These are phyloP conservation scores for Chernovozyma sophiae-reginae DNA, from an alignment of 1,139 yeast genomes.

Conservation along the genomic window DNA sequence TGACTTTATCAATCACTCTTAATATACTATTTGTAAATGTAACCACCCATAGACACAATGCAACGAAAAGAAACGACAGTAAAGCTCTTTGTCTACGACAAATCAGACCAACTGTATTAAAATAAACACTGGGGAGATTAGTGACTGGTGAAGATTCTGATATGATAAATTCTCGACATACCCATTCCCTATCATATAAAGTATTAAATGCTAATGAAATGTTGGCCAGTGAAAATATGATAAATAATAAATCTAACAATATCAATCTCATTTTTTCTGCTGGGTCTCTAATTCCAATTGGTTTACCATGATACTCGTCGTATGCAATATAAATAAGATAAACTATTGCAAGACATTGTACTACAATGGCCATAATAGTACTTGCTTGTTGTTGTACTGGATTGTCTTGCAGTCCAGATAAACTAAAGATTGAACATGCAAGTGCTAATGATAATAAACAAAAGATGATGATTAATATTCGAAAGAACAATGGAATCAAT, in stretches of 20 bases:
- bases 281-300: constrained; percentile 83
- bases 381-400: constrained; percentile 76
- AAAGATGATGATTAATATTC: constrained; percentile 63
- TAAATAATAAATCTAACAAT: constrained; percentile 77
- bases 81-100: constrained; percentile 80
- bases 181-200: constrained; percentile 78
- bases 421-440: constrained; percentile 59
- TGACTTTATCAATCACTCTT: constrained; percentile 75
- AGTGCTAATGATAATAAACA: constrained; percentile 62
- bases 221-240: constrained; percentile 91
- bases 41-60: constrained; percentile 76
- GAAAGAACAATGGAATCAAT: constrained; percentile 70
- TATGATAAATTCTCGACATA: constrained; percentile 41
- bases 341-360: constrained; percentile 72
- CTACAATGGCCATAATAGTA: constrained; percentile 87
- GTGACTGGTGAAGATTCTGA: constrained; percentile 5
- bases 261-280: constrained; percentile 72
- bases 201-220: constrained; percentile 82
- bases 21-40: constrained; percentile 81
- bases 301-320: constrained; percentile 90
- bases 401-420: constrained; percentile 34
- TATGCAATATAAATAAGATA: constrained; percentile 79
- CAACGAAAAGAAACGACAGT: constrained; percentile 73
- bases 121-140: constrained; percentile 19
- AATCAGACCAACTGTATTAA: constrained; percentile 41